Evolutionary conservation across 495 filamentous ascomycete species (phyloP), one percentile per base, ranked within the genome.

Genomic region (Letharia lupina): DNA sequence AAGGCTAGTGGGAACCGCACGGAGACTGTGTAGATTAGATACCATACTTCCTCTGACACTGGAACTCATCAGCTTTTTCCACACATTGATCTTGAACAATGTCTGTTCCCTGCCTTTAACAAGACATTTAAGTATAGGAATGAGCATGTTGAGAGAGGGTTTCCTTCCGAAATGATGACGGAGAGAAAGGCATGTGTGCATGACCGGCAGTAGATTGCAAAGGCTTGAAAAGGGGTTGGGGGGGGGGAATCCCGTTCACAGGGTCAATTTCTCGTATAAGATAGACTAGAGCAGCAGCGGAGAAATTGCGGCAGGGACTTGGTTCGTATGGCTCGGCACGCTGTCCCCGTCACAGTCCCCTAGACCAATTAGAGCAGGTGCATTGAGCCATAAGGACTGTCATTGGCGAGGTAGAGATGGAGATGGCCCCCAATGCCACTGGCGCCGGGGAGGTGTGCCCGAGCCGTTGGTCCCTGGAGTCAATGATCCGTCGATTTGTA

Each of bases 311-410:
- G 54, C 33, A 37, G 54, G 54, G 15, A 57, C 31, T 57, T 37
- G 54, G 31, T 33, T 57, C 33, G 7, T 57, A 37, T 57, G 54
- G 54, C 31, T 57, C 54, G 54, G 54, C 54, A 57, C 54, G 54
- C 54, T 57, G 33, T 57, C 54, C 16, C 54, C 54, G 54, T 57
- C 50, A 57, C 11, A 57, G 0, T 39, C 2, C 3, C 15, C 33
- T 57, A 57, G 16, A 35, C 54, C 16, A 16, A 18, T 37, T 37
- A 23, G 5, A 37, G 54, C 28, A 35, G 16, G 31, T 20, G 54
- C 0, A n/a, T 16, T 6, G 28, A 15, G 50, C 12, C 9, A 2
- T 15, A 57, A 35, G 33, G 33, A n/a, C 31, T 37, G 0, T 57
- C 4, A 16, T 57, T 57, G 31, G 54, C 39, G 33, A 37, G 33